Conservation (phyloP, 805 yeast species). For the Sungouiozyma intestinalis region DNA sequence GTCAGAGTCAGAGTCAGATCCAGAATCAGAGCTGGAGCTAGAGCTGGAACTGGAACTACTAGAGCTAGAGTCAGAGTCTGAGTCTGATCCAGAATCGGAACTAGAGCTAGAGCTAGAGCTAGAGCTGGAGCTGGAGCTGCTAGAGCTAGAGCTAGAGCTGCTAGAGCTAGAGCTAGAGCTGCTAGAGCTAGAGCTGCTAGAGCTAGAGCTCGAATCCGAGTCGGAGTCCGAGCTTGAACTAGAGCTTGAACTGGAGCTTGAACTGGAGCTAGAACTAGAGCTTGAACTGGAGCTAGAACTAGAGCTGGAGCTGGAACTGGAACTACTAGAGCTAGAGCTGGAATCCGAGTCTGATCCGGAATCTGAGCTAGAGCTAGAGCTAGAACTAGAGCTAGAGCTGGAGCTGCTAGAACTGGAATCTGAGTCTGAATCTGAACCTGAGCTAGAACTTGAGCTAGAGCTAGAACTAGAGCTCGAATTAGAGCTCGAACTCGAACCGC, state of each 20-base stretch:
- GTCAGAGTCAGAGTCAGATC: constrained; percentile 5
- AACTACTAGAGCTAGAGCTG: constrained; percentile 10
- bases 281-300: constrained; percentile 11
- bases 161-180: constrained; percentile 2
- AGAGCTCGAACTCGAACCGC: constrained; percentile 1
- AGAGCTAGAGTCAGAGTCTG: constrained; percentile 10
- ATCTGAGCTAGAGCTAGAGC: constrained; percentile 9
- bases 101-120: constrained; percentile 10
- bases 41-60: constrained; percentile 11
- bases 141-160: constrained; percentile 6
- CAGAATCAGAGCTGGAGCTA: constrained; percentile 11
- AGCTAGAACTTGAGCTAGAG: constrained; percentile 6
- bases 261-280: constrained; percentile 8
- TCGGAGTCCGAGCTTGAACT: no score
- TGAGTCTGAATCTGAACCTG: constrained; percentile 37
- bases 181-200: constrained; percentile 1
- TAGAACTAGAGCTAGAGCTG: constrained; percentile 7
- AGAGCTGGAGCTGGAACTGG: constrained; percentile 7
- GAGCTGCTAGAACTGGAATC: constrained; percentile 29
- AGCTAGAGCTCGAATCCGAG: constrained; percentile 7
- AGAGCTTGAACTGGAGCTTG: no score
- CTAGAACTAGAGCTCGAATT: constrained; percentile 7
- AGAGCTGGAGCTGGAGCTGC: constrained; percentile 5
- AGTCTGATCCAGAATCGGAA: constrained; percentile 10
- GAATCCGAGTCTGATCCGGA: constrained; percentile 5